These are phyloP conservation scores for Singerocomus rubriflavus DNA, from an alignment of 1,284 basidiomycete genomes.

Conservation along the genomic window DNA sequence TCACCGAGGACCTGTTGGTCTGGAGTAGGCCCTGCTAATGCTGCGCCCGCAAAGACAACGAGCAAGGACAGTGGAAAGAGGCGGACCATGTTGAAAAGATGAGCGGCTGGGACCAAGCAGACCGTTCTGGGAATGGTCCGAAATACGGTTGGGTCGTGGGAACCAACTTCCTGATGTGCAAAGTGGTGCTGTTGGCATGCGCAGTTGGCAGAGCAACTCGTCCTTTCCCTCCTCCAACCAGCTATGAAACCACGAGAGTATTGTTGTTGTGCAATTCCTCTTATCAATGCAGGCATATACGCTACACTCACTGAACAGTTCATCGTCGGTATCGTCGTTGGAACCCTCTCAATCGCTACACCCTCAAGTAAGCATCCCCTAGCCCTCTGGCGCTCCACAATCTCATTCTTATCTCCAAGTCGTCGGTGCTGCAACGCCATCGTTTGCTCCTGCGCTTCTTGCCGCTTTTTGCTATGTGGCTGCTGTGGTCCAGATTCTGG, in stretches of 20 bases:
- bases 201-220: neutral
- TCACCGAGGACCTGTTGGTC: slow-evolving; percentile 42
- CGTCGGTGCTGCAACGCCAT: slow-evolving; percentile 79
- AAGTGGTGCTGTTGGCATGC: neutral
- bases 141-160: slow-evolving; percentile 20
- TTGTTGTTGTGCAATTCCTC: slow-evolving; percentile 81
- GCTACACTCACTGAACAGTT: slow-evolving; percentile 76
- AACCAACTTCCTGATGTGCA: slow-evolving; percentile 12
- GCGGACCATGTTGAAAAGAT: slow-evolving; percentile 40
- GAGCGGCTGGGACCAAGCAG: slow-evolving; percentile 1
- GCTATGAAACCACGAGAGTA: slow-evolving; percentile 68
- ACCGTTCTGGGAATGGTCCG: slow-evolving; percentile 3
- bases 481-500: slow-evolving; percentile 71
- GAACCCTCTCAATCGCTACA: slow-evolving; percentile 75
- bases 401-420: slow-evolving; percentile 45
- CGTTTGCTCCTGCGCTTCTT: slow-evolving; percentile 71
- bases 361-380: slow-evolving; percentile 58
- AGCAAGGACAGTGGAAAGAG: slow-evolving; percentile 40
- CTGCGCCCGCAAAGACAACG: slow-evolving; percentile 32
- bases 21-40: slow-evolving; percentile 33
- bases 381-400: neutral
- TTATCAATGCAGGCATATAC: slow-evolving; percentile 86
- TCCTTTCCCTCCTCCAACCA: neutral
- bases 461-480: slow-evolving; percentile 73
- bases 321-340: slow-evolving; percentile 64